phyloP scores from a whole-genome alignment of 495 filamentous ascomycete genomes.

The Aspergillus diversus region DNA sequence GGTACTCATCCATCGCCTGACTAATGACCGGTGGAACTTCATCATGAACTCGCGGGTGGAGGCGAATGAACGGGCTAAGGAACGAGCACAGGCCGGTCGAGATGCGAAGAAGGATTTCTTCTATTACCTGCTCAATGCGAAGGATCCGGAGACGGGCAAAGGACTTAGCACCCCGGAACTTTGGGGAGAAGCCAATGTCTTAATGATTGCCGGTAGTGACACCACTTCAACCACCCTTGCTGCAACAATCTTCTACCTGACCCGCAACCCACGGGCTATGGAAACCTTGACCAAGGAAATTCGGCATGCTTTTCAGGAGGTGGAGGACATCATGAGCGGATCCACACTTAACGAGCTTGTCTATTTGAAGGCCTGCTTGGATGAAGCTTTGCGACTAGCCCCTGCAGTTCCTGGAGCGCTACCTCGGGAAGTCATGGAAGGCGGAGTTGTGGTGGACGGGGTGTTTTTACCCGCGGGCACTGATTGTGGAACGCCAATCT shows the following conservation, averaged over 20 bases:
- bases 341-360: slow-evolving; percentile 48
- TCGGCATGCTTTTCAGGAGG: slow-evolving; percentile 51
- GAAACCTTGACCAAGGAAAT: slow-evolving; percentile 54
- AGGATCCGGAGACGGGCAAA: slow-evolving; percentile 62
- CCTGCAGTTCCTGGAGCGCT: slow-evolving; percentile 62
- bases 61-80: slow-evolving; percentile 57
- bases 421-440: slow-evolving; percentile 59
- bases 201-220: slow-evolving; percentile 61
- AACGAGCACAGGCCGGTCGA: slow-evolving; percentile 46
- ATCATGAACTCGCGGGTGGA: slow-evolving; percentile 63
- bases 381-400: slow-evolving; percentile 67
- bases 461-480: slow-evolving; percentile 55
- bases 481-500: slow-evolving; percentile 56
- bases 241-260: slow-evolving; percentile 65
- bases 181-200: slow-evolving; percentile 71
- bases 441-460: slow-evolving; percentile 58
- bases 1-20: slow-evolving; percentile 60
- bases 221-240: slow-evolving; percentile 62
- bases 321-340: slow-evolving; percentile 60
- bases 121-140: slow-evolving; percentile 60
- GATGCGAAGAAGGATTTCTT: slow-evolving; percentile 69
- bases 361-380: slow-evolving; percentile 65
- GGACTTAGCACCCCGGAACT: slow-evolving; percentile 69
- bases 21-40: slow-evolving; percentile 61
- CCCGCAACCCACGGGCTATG: slow-evolving; percentile 50